Conservation (phyloP, 75 land plant species). For the Azolla pinnata region DNA sequence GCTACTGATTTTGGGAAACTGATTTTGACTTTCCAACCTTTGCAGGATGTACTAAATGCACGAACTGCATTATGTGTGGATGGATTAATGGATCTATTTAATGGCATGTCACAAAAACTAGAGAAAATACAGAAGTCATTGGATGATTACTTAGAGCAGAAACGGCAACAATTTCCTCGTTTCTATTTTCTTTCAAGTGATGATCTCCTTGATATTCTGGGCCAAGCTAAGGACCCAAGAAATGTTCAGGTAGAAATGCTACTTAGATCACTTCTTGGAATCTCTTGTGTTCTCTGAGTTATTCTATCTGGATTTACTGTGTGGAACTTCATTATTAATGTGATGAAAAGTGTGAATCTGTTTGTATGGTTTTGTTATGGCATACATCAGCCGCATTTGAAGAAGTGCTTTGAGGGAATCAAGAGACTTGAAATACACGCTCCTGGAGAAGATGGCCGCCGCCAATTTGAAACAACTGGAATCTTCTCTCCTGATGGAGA, state of each 20-base stretch:
- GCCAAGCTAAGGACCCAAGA: conserved; percentile 28
- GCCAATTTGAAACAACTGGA: conserved; percentile 21
- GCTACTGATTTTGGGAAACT: not conserved
- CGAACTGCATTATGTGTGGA: conserved; percentile 15
- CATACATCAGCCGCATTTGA: conserved; percentile 20
- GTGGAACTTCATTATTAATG: not conserved
- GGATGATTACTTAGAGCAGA: conserved; percentile 21
- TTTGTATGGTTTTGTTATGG: not conserved
- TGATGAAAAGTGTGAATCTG: not conserved
- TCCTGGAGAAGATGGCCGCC: conserved; percentile 25
- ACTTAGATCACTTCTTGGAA: too few relatives aligned
- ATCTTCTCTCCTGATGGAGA: conserved; percentile 29
- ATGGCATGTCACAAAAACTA: conserved; percentile 9
- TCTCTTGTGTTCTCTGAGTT: too few relatives aligned
- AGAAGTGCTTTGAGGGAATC: conserved; percentile 31
- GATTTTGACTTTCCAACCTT: not conserved
- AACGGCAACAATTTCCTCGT: conserved; percentile 26
- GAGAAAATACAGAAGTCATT: conserved; percentile 30
- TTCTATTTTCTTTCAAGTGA: conserved; percentile 29
- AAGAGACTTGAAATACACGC: conserved; percentile 21
- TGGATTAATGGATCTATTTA: conserved; percentile 14
- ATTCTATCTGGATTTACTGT: not conserved
- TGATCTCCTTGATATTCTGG: conserved; percentile 23
- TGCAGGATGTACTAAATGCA: conserved; percentile 10
- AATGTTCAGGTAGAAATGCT: conserved; percentile 20